Evolutionary conservation across 73 alveolate species (phyloP).

Genomic region (Tetrahymena thermophila): DNA sequence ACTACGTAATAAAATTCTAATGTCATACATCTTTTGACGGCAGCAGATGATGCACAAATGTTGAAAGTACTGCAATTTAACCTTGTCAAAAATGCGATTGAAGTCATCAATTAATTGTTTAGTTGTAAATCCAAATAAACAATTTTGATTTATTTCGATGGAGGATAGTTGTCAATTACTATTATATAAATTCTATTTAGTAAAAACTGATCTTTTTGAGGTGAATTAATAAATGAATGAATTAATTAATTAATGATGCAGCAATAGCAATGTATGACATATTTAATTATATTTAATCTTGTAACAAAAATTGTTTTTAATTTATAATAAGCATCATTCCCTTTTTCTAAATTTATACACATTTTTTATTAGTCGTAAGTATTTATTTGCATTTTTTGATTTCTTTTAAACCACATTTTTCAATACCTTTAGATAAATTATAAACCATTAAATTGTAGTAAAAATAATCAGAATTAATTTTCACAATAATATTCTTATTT

Average conservation of each 20-base stretch:
- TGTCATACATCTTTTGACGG: background rate
- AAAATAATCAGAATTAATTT: no score
- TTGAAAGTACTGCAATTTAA: background rate
- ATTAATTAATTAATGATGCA: background rate
- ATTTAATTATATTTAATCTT: background rate
- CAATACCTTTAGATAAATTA: no score
- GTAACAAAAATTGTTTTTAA: background rate
- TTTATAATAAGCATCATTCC: background rate
- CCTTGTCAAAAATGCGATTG: background rate
- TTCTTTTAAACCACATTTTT: no score
- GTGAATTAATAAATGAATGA: background rate
- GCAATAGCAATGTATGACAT: background rate
- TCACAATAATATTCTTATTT: background rate
- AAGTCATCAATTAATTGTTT: background rate
- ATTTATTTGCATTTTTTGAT: no score
- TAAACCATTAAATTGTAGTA: no score
- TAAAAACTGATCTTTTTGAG: no score
- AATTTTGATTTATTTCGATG: background rate
- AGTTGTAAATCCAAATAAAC: no score
- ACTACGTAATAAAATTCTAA: background rate
- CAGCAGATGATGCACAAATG: background rate
- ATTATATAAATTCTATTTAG: no score
- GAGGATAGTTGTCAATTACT: background rate
- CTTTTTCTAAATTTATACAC: background rate
- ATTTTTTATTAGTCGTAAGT: no score